These are phyloP conservation scores for Spinellus fusiger DNA, from an alignment of 192 early-diverging fungal genomes.

Conservation along the genomic window DNA sequence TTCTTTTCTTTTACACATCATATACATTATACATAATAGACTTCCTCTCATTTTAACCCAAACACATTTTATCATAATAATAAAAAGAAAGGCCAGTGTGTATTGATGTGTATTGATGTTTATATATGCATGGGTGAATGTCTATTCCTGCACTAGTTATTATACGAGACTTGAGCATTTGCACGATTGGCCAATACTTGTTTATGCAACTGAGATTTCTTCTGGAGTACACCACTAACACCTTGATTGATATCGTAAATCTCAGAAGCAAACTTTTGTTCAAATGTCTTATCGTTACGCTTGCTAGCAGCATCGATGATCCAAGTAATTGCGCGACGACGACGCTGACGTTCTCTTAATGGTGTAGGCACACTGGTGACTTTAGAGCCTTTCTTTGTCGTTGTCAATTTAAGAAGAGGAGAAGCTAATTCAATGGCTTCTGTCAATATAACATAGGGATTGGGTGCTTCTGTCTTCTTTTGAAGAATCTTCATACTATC, in stretches of 20 bases:
- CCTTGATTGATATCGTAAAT: slow-evolving; percentile 77
- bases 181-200: slow-evolving; percentile 76
- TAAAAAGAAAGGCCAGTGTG: no score
- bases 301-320: slow-evolving; percentile 68
- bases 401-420: slow-evolving; percentile 70
- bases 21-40: no score
- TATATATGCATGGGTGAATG: no score
- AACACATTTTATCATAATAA: no score
- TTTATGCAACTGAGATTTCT: slow-evolving; percentile 77
- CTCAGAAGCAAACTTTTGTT: slow-evolving; percentile 69
- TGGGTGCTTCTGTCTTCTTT: slow-evolving; percentile 31
- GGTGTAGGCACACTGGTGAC: slow-evolving; percentile 73
- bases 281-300: slow-evolving; percentile 58
- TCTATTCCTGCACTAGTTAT: not conserved
- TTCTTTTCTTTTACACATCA: no score
- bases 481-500: slow-evolving; percentile 67
- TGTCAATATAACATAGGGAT: slow-evolving; percentile 62
- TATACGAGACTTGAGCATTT: slow-evolving; percentile 43
- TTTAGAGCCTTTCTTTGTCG: slow-evolving; percentile 75
- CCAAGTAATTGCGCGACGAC: slow-evolving; percentile 79
- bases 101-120: no score
- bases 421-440: slow-evolving; percentile 68
- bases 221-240: slow-evolving; percentile 58
- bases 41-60: no score
- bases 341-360: slow-evolving; percentile 70